phyloP scores from a whole-genome alignment of 2,329 filamentous ascomycete species.

The Lachnellula willkommii region DNA sequence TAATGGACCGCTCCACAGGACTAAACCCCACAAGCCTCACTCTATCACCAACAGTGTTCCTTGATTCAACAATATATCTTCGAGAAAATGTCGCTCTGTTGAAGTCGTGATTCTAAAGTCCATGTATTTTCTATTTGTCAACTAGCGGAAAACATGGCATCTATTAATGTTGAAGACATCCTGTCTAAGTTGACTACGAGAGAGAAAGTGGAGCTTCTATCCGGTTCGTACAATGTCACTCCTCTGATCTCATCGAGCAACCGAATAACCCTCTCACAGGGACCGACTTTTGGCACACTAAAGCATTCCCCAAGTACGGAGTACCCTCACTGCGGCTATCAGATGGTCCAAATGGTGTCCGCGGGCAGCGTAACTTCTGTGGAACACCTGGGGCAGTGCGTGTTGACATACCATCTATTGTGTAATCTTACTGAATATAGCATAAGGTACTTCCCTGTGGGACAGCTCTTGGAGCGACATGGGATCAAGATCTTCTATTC shows the following conservation, averaged over 20 bases:
- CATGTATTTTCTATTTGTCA: no score
- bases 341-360: conserved; percentile 34
- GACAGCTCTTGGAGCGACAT: conserved; percentile 54
- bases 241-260: not conserved
- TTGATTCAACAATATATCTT: no score
- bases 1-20: no score
- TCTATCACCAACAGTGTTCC: no score
- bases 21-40: no score
- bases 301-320: conserved; percentile 25
- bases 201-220: conserved; percentile 50
- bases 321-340: conserved; percentile 32
- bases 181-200: conserved; percentile 48
- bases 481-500: conserved; percentile 60
- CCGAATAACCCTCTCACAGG: conserved; percentile 20
- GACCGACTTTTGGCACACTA: conserved; percentile 30
- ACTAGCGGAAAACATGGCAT: conserved; percentile 36
- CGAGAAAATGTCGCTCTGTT: no score
- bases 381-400: no score
- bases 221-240: conserved; percentile 33
- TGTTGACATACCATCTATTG: no score
- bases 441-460: conserved; percentile 35
- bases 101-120: no score
- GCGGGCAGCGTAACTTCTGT: no score
- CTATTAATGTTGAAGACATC: conserved; percentile 49
- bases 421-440: not conserved